Percentiles rank a stretch among this genome's conserved stretches.
These are phyloP conservation scores for Coemansia interrupta DNA, from an alignment of 192 early-diverging fungal species.

Conservation along the genomic window DNA sequence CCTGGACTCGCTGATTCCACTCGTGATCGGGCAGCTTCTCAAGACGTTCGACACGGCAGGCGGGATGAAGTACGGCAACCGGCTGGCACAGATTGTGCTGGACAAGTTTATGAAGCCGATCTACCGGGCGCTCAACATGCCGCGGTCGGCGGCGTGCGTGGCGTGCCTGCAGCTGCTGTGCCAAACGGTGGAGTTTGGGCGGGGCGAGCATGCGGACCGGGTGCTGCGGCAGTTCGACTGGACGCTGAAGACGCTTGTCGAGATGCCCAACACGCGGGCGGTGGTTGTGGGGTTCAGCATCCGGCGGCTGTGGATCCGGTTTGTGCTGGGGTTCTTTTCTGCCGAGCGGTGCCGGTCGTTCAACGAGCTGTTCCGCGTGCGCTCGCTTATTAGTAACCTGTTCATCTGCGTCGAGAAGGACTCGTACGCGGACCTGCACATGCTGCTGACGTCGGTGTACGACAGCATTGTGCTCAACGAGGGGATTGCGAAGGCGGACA, in stretches of 20 bases:
- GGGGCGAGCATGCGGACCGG: conserved; percentile 37
- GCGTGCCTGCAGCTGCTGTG: conserved; percentile 32
- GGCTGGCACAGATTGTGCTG: conserved; percentile 25
- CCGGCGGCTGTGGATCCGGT: conserved; percentile 43
- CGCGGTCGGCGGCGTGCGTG: conserved; percentile 37
- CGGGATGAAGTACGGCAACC: conserved; percentile 18
- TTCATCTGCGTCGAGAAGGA: conserved; percentile 36
- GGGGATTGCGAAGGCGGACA: conserved; percentile 20
- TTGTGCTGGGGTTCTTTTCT: conserved; percentile 44
- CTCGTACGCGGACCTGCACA: conserved; percentile 39
- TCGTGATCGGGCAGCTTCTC: conserved; percentile 22
- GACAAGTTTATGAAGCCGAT: conserved; percentile 28
- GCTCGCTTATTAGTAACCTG: conserved; percentile 20
- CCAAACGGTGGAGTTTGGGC: conserved; percentile 29
- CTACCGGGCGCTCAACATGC: conserved; percentile 29
- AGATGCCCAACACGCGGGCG: conserved; percentile 20
- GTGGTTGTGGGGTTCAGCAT: conserved; percentile 35
- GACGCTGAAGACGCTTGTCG: conserved; percentile 23
- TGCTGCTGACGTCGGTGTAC: conserved; percentile 24
- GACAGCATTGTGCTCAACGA: conserved; percentile 29
- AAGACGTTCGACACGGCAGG: conserved; percentile 18
- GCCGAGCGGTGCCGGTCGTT: conserved; percentile 26
- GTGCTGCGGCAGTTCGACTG: conserved; percentile 40
- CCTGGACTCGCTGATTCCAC: conserved; percentile 34
- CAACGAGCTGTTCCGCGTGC: conserved; percentile 26